Base-by-base conservation (phyloP, 768 basidiomycete species). In the Cystoderma amianthinum region DNA sequence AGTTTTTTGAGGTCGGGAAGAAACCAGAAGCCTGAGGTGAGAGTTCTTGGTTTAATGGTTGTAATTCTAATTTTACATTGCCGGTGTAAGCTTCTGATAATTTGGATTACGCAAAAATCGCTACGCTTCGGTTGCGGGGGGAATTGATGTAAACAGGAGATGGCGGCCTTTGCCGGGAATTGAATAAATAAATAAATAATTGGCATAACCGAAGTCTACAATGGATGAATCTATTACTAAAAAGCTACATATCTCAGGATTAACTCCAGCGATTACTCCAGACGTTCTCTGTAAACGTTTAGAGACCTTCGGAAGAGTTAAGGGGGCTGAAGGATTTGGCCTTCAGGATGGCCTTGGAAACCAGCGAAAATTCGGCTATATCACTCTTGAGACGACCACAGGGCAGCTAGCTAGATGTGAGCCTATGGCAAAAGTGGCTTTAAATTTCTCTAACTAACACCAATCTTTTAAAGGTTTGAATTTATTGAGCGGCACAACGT, bases 401-500 rank as follows among this genome's bases (percentile, higher is more conserved):
- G 63, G 63, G 18, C 72, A 81, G 42, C 55, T 91, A 3, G 63
- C 78, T 6, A 76, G 70, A 68, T 91, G 88, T 88, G 50, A 44
- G 77, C 60, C 5, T 7, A 34, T 32, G 7, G 43, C n/a, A 7
- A 23, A 11, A 18, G 7, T 32, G 35, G 11, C 39, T 40, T 19
- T 28, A 13, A 44, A 35, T 36, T 42, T 16, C 36, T 33, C 41
- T 42, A 23, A 41, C 33, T 24, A 38, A 18, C 24, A n/a, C n/a
- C n/a, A n/a, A n/a, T n/a, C 25, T 15, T 20, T 37, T 21, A 4
- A 33, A 89, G 86, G 86, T 58, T 66, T 86, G 57, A 89, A 78
- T 54, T 57, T 78, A 2, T 69, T 92, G 19, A 89, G 82, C 45
- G 89, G 90, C 23, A 78, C 84, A 4, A 85, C 77, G 1, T 93